Conservation (phyloP, 1,284 basidiomycete genomes). For the Cutaneotrichosporon sp. region DNA sequence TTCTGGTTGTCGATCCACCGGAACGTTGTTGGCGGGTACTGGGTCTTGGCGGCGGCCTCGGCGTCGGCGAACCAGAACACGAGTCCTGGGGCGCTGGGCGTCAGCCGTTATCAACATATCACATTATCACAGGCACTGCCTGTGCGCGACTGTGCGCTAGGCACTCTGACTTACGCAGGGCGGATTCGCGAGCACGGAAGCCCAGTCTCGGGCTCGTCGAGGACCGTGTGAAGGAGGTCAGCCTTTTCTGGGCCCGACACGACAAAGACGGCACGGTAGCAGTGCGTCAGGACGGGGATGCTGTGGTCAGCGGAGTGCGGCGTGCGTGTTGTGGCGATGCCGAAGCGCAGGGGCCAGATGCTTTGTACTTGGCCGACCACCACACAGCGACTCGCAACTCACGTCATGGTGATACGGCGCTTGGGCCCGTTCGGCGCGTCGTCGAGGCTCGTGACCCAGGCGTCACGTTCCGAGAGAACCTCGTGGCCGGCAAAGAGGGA, state of each 20-base stretch:
- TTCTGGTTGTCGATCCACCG: conserved; percentile 53
- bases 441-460: conserved; percentile 91
- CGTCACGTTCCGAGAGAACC: conserved; percentile 76
- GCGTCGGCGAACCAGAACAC: conserved; percentile 88
- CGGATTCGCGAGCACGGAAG: conserved; percentile 82
- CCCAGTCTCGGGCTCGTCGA: conserved; percentile 78
- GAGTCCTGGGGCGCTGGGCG: conserved; percentile 66
- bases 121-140: neutral
- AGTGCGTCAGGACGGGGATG: conserved; percentile 86
- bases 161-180: conserved; percentile 58
- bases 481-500: conserved; percentile 92
- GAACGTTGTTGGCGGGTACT: conserved; percentile 50
- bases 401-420: conserved; percentile 79
- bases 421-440: conserved; percentile 94
- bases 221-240: conserved; percentile 70
- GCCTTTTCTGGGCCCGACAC: conserved; percentile 81
- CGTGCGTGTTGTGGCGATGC: neutral
- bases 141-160: neutral
- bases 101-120: neutral
- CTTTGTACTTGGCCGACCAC: neutral
- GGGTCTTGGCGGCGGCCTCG: conserved; percentile 62
- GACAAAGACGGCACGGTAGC: conserved; percentile 84
- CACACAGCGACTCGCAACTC: conserved; percentile 12
- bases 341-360: neutral
- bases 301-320: conserved; percentile 22